Evolutionary conservation across 768 basidiomycete species (phyloP).

Genomic region (Psilocybe azurescens): DNA sequence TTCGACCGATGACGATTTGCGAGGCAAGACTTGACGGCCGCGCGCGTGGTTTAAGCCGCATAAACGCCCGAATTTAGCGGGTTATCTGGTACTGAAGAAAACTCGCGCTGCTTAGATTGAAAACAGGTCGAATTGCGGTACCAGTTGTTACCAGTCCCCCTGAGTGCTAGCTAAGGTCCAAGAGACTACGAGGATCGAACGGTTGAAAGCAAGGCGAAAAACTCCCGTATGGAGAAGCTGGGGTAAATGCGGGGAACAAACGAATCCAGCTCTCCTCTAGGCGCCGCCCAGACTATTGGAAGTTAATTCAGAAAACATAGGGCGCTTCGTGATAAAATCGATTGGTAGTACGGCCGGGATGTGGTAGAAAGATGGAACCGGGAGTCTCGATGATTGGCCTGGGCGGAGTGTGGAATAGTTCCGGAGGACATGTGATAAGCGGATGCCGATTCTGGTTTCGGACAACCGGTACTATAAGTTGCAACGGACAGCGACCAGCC

Average conservation of each 20-base stretch:
- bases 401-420: not conserved
- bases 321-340: not conserved
- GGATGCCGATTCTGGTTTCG: constrained; percentile 2
- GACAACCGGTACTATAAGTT: constrained; percentile 5
- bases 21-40: too few species aligned
- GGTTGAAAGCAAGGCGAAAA: too few species aligned
- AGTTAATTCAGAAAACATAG: not conserved
- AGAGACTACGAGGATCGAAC: too few species aligned
- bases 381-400: not conserved
- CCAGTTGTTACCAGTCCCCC: too few species aligned
- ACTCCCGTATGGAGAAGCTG: not conserved
- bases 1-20: too few species aligned
- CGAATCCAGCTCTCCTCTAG: not conserved
- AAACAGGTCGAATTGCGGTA: too few species aligned
- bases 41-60: too few species aligned
- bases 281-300: not conserved
- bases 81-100: too few species aligned
- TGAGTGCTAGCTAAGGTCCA: too few species aligned
- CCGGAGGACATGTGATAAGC: constrained; percentile 12
- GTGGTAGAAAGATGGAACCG: not conserved
- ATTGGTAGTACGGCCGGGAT: not conserved
- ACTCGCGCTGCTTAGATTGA: too few species aligned
- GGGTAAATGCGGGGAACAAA: not conserved
- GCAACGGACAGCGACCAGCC: not conserved
- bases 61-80: too few species aligned